Conservation (phyloP, 1,284 basidiomycete species). For the Tylopilus sp. region DNA sequence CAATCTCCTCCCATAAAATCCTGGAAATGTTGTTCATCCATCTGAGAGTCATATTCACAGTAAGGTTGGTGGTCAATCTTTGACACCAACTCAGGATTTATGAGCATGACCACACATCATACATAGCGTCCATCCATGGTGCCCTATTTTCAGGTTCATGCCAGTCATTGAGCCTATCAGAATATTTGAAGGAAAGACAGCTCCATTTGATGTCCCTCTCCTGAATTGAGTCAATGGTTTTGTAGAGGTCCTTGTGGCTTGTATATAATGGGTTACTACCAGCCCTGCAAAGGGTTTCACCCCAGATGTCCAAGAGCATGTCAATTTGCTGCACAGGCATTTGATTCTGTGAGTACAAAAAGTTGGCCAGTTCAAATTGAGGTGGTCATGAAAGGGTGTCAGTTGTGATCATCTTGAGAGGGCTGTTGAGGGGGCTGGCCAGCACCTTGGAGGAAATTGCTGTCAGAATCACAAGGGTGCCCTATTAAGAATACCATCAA, state of each 20-base stretch:
- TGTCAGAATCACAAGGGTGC: no score
- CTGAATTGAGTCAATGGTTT: conserved; percentile 4
- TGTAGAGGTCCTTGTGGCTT: conserved; percentile 8
- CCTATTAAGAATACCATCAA: no score
- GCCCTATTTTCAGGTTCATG: no score
- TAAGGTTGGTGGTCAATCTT: not conserved
- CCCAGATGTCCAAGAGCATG: conserved; percentile 41
- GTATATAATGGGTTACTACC: not conserved
- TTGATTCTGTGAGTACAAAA: conserved; percentile 30
- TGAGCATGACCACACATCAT: not conserved
- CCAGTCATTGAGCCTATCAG: no score
- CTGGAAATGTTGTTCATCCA: conserved; percentile 16
- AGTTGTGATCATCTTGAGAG: conserved; percentile 5
- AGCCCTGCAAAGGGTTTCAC: conserved; percentile 12
- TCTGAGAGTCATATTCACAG: not conserved
- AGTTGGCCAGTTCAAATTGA: conserved; percentile 15
- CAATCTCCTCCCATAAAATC: conserved; percentile 50
- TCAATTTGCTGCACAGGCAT: conserved; percentile 40
- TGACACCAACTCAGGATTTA: no score
- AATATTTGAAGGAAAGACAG: conserved; percentile 61
- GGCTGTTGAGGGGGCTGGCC: no score
- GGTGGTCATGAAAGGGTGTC: conserved; percentile 4
- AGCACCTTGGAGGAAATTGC: no score
- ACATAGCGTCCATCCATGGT: not conserved
- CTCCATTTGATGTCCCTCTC: conserved; percentile 16